Evolutionary conservation across 768 basidiomycete genomes (phyloP), one percentile per base, ranked within the genome.

Genomic region (Pleurotus citrinopileatus): DNA sequence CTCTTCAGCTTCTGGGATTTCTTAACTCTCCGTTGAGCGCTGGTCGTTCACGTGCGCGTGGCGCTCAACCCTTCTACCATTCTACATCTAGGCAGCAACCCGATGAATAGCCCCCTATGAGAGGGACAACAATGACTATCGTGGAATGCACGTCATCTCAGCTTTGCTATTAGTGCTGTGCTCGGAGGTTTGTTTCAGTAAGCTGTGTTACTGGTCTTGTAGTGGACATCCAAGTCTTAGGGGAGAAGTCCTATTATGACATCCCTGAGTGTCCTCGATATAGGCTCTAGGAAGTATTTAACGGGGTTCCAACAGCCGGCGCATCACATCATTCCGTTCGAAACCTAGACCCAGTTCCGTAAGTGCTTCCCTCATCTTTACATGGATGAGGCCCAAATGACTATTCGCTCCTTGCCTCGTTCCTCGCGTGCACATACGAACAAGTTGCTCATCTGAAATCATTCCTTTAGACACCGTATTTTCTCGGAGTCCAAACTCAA

Each of bases 401-500:
- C n/a, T n/a, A n/a, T n/a, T n/a, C n/a, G n/a, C n/a, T n/a, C n/a
- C n/a, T n/a, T n/a, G n/a, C n/a, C n/a, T n/a, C n/a, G 28, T 37
- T 36, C 48, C 23, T 42, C 57, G 51, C 37, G 27, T 42, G 44
- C 42, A 34, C 52, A 40, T 58, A 48, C 53, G 17, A 59, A 25
- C 27, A 36, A 34, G n/a, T 53, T 58, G 25, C 36, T 27, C 28
- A 42, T 44, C 29, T 38, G 51, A 4, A 48, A 26, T 42, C 19
- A 32, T 40, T 28, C 42, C 28, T 27, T 40, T 51, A 51, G 26
- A 50, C 17, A 17, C 22, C 26, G 37, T 10, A 38, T 27, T 45
- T 42, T 47, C 40, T 52, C 58, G 55, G 55, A 60, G 57, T 57
- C 57, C 55, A 62, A 60, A 57, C 57, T 59, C 47, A 38, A 51